Conservation (phyloP, 345 rosid species). For the Salix udensis region DNA sequence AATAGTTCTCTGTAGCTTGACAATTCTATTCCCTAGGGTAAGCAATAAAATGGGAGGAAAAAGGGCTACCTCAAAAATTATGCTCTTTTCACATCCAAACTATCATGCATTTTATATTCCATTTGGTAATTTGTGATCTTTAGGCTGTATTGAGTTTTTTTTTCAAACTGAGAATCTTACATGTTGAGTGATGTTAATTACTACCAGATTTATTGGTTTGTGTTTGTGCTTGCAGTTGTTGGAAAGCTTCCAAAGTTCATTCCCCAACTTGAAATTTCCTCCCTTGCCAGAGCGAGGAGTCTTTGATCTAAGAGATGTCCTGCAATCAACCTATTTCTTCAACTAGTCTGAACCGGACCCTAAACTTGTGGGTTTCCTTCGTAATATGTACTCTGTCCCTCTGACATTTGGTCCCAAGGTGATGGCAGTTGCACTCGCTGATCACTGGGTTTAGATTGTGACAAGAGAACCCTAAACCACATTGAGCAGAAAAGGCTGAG, state of each 20-base stretch:
- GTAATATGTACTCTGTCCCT: background rate
- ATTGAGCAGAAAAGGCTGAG: background rate
- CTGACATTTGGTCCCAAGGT: background rate
- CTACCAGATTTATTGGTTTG: slow-evolving; percentile 15
- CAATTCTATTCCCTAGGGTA: background rate
- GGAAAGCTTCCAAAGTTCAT: slow-evolving; percentile 73
- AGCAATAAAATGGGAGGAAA: background rate
- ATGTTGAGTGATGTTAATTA: slow-evolving; percentile 5
- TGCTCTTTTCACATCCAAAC: background rate
- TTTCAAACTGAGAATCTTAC: background rate
- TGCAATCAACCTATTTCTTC: slow-evolving; percentile 86
- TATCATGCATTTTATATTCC: background rate
- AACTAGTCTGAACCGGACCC: slow-evolving; percentile 41
- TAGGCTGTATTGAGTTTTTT: background rate
- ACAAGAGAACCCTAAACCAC: background rate
- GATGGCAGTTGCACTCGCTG: background rate
- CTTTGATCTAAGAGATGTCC: slow-evolving; percentile 79
- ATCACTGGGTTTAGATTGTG: background rate
- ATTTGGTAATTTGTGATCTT: background rate
- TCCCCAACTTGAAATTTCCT: slow-evolving; percentile 71
- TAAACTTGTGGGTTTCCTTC: background rate
- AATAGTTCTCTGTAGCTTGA: background rate
- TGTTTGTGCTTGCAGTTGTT: slow-evolving; percentile 58
- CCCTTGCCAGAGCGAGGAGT: slow-evolving; percentile 88
- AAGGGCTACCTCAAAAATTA: background rate